Evolutionary conservation across 352 stramenopile species (phyloP).

Genomic region (Phytophthora citrophthora): DNA sequence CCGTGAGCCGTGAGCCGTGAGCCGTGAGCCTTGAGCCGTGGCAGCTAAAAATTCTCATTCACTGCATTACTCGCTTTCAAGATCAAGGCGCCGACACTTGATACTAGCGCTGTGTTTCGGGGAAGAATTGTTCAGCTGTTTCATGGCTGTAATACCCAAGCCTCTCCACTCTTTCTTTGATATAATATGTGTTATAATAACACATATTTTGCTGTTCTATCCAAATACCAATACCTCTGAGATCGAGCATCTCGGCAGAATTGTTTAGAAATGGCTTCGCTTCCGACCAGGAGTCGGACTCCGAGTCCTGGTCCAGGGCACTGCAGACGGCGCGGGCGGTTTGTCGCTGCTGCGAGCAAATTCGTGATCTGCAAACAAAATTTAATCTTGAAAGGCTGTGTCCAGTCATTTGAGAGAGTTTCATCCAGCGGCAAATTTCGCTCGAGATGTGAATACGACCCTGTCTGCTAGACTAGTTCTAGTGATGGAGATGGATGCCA

Average conservation of each 20-base stretch:
- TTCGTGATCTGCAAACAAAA: conserved; percentile 24
- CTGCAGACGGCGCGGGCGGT: conserved; percentile 19
- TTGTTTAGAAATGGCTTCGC: conserved; percentile 15
- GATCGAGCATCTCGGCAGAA: not conserved
- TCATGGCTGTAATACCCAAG: no score
- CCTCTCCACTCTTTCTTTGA: not conserved
- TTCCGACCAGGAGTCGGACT: no score
- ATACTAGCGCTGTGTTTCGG: not conserved
- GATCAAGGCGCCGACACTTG: not conserved
- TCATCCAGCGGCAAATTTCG: conserved; percentile 1
- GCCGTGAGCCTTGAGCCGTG: not conserved
- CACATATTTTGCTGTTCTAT: no score
- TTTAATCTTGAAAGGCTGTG: conserved; percentile 8
- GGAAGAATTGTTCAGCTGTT: not conserved
- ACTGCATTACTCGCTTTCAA: conserved; percentile 1
- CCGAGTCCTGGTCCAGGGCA: not conserved
- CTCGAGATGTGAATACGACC: conserved; percentile 6
- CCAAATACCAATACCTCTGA: not conserved
- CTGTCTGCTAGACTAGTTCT: conserved; percentile 7
- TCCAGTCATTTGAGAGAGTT: conserved; percentile 7
- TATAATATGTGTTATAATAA: no score
- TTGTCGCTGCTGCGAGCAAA: conserved; percentile 17
- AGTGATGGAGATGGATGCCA: no score
- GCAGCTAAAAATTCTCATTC: conserved; percentile 7
- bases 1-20: not conserved